Base-by-base conservation (phyloP, 176 grass and related monocot genomes). In the Musa acuminata region DNA sequence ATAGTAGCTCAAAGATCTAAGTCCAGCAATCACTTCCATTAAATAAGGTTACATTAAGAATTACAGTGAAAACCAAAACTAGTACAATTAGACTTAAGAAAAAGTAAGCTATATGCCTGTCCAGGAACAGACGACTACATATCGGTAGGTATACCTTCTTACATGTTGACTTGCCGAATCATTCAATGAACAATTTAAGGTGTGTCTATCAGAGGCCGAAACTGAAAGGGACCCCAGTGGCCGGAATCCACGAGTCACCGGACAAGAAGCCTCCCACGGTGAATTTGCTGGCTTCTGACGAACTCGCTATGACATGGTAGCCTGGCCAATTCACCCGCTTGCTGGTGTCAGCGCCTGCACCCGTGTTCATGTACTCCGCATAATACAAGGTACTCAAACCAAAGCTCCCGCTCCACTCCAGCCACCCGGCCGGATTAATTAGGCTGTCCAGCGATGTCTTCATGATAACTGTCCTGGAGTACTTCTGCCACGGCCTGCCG, bases 361-460 rank as follows among this genome's bases (percentile, higher is more conserved):
- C 72, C 5, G 53, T 11, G 72, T 75, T 75, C 72, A 12, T 58
- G 72, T 60, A 75, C 72, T 75, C 72, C 26, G 54, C 72, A n/a
- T 75, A 59, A 8, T 48, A 75, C 53, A 75, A 43, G 16, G 72
- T 59, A 11, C 25, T 58, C 24, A 59, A 35, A 11, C 11, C 23
- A 6, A 74, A 74, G 52, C 2, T 16, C 6, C 22, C 53, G 24
- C 23, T 57, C 72, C 72, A 74, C 72, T 58, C 24, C 2, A 74
- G 53, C 72, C 72, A 74, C 21, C 72, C 72, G 23, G 52, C 24
- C 20, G 72, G 72, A 13, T 74, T 51, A 10, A 74, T 74, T 52
- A 74, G 22, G 52, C 52, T 8, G 13, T 55, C 52, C 53, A 74
- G 23, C 12, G 21, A 8, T 2, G 52, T 55, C 72, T 55, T 55